Evolutionary conservation across 805 yeast genomes (phyloP), one percentile per base, ranked within the genome.

Genomic region (Wickerhamomyces bovis): DNA sequence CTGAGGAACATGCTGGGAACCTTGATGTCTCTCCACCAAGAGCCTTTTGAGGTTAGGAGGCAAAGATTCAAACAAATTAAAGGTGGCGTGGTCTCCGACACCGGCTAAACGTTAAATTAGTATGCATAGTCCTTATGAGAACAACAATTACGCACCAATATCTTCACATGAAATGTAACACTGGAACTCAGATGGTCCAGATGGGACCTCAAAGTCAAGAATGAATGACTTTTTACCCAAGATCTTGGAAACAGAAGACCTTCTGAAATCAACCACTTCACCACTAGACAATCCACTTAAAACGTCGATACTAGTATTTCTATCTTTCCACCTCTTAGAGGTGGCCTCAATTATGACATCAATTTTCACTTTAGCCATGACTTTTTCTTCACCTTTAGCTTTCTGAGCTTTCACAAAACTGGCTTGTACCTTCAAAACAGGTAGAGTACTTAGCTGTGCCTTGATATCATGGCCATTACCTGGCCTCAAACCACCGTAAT

Each of bases 221-320:
- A 41, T 51, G 42, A 70, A 70, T 1, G 62, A 46, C 44, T 54
- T 66, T 35, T 50, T 53, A 2, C 52, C 51, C 42, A 40, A 48
- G 13, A 55, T 58, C 36, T 60, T 69, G 31, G 50, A 45, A 5
- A 63, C 28, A 4, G 51, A 58, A 1, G 74, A 56, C 49, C 75
- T 67, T 46, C 79, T 63, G 46, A 73, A 77, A 48, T 75, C 80
- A 8, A 76, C 44, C 12, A 78, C 50, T 4, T 41, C 53, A 0
- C 77, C 78, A 7, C 55, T 52, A 4, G 57, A 49, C 30, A 58
- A 57, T 2, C 60, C 61, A 12, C 65, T 47, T 9, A 65, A 53
- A 1, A 73, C 55, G 38, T 63, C 66, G 0, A 66, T 47, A 1
- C 67, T 63, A 3, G 71, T 44, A 4, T 56, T 39, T 38, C 63